Percentiles rank a stretch among this genome's conserved stretches.
These are phyloP conservation scores for Gypsophila paniculata DNA, from an alignment of 179 eudicot genomes.

Conservation along the genomic window DNA sequence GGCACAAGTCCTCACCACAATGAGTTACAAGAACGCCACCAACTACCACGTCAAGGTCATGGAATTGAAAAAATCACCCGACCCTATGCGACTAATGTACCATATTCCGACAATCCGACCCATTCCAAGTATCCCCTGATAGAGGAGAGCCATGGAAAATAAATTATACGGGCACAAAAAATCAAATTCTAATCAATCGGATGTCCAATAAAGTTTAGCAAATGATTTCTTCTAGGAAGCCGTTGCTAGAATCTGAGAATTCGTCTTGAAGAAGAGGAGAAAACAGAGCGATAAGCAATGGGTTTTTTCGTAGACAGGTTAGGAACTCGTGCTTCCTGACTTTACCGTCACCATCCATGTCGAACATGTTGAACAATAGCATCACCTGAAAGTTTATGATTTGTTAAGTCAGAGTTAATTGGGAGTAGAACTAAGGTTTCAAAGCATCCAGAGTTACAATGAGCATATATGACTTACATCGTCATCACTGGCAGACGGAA, in stretches of 20 bases:
- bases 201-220: slow-evolving; percentile 9
- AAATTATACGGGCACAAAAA: not conserved
- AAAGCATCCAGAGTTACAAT: not conserved
- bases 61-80: slow-evolving; percentile 16
- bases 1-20: not conserved
- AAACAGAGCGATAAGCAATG: slow-evolving; percentile 65
- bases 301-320: slow-evolving; percentile 58
- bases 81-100: not conserved
- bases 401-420: not conserved
- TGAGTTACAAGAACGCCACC: slow-evolving; percentile 8
- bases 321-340: slow-evolving; percentile 61
- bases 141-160: not conserved
- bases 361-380: slow-evolving; percentile 57
- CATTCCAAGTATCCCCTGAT: slow-evolving; percentile 7
- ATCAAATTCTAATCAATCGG: not conserved
- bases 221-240: slow-evolving; percentile 29
- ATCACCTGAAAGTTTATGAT: slow-evolving; percentile 33
- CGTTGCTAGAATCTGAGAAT: slow-evolving; percentile 23
- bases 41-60: slow-evolving; percentile 9
- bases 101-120: not conserved
- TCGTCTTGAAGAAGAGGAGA: slow-evolving; percentile 35
- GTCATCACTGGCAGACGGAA: slow-evolving; percentile 42
- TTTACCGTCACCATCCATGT: slow-evolving; percentile 54
- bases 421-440: not conserved
- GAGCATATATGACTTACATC: slow-evolving; percentile 39